Evolutionary conservation across 139 green algal species (phyloP).

Genomic region (Tetraselmis striata): DNA sequence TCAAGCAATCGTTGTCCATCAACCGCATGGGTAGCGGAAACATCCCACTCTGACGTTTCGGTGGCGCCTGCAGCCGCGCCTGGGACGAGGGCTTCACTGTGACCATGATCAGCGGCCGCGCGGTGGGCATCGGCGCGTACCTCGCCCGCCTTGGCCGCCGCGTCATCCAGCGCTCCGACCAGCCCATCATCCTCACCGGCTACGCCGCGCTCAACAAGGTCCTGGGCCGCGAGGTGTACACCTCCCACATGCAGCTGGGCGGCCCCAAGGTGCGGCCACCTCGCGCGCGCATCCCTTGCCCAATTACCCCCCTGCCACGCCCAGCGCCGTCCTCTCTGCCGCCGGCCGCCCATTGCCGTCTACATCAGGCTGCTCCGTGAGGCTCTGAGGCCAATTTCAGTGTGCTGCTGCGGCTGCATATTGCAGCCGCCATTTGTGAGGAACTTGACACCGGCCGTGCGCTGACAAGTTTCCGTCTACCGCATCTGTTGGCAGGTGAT

Average conservation of each 20-base stretch:
- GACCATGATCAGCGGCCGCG: slow-evolving; percentile 84
- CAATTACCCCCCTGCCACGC: too few species aligned
- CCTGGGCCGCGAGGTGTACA: slow-evolving; percentile 93
- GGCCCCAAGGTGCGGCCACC: slow-evolving; percentile 52
- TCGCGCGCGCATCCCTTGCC: too few species aligned
- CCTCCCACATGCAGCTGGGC: slow-evolving; percentile 91
- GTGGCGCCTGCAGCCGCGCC: slow-evolving; percentile 38
- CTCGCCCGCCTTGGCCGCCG: slow-evolving; percentile 85
- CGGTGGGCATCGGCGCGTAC: slow-evolving; percentile 97
- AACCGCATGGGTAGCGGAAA: background rate
- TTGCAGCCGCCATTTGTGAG: background rate
- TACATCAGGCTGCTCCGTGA: too few species aligned
- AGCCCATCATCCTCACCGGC: slow-evolving; percentile 98
- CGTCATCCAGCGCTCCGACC: slow-evolving; percentile 84
- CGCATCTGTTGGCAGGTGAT: slow-evolving; percentile 60
- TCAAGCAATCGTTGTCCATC: background rate
- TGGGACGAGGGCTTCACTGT: slow-evolving; percentile 90
- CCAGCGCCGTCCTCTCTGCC: too few species aligned
- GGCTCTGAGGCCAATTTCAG: too few species aligned
- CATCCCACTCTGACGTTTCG: background rate
- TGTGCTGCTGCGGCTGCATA: too few species aligned
- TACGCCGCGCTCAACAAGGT: slow-evolving; percentile 98
- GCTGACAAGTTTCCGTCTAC: background rate
- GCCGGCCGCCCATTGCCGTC: too few species aligned
- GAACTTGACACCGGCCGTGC: too few species aligned